These are phyloP conservation scores for Balakata baccata DNA, from an alignment of 345 rosid species.

Conservation along the genomic window DNA sequence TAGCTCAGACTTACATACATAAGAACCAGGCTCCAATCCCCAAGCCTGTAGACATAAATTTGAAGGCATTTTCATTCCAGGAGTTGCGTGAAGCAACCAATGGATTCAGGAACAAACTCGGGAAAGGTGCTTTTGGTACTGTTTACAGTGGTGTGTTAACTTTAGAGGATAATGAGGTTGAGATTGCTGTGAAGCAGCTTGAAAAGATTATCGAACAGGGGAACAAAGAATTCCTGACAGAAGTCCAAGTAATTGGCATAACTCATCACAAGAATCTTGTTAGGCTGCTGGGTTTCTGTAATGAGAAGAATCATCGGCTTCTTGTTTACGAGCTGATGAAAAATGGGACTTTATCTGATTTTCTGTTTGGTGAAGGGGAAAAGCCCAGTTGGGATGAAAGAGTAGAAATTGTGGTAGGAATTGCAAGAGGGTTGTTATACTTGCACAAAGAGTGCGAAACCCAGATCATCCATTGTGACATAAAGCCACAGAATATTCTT, in stretches of 20 bases:
- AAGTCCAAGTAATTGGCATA: slow-evolving; percentile 40
- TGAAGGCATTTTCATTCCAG: slow-evolving; percentile 36
- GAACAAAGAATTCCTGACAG: slow-evolving; percentile 41
- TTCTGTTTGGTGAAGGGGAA: slow-evolving; percentile 32
- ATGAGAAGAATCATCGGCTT: slow-evolving; percentile 31
- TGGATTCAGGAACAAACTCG: slow-evolving; percentile 39
- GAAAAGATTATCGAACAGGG: slow-evolving; percentile 30
- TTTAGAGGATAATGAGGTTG: slow-evolving; percentile 22
- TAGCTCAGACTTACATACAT: slow-evolving; percentile 10
- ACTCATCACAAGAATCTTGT: slow-evolving; percentile 53
- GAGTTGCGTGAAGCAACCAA: slow-evolving; percentile 36
- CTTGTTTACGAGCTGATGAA: slow-evolving; percentile 47
- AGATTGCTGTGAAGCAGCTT: slow-evolving; percentile 46
- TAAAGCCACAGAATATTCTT: slow-evolving; percentile 50
- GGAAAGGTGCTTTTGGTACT: slow-evolving; percentile 44
- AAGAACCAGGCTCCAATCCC: slow-evolving; percentile 7
- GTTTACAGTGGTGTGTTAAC: slow-evolving; percentile 36
- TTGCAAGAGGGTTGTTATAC: slow-evolving; percentile 41
- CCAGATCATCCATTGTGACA: slow-evolving; percentile 46
- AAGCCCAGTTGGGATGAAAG: slow-evolving; percentile 42
- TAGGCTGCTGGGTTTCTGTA: slow-evolving; percentile 41
- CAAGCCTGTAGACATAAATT: slow-evolving; percentile 30
- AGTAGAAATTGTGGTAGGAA: slow-evolving; percentile 24
- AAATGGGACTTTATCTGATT: slow-evolving; percentile 31
- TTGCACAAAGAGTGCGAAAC: slow-evolving; percentile 50